Evolutionary conservation across 2,329 filamentous ascomycete genomes (phyloP), one percentile per base, ranked within the genome.

Genomic region (Fusarium foetens): DNA sequence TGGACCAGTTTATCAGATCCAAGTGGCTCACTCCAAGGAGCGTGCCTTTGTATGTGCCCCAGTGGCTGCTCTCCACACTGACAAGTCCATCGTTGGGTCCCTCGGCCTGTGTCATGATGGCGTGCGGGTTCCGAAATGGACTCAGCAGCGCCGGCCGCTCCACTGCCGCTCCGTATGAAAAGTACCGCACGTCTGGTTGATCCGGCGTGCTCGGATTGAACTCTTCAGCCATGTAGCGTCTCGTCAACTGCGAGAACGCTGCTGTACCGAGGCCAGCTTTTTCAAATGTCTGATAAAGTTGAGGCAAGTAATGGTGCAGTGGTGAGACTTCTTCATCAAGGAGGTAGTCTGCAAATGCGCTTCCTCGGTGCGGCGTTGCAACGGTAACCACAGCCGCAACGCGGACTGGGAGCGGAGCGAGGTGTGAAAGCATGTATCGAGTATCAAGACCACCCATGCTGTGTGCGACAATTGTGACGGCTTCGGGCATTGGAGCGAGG

Each of bases 381-480:
- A 89, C 81, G 21, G 88, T 90, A 46, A 88, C 86, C 19, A 90
- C 82, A 5, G 85, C 86, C 33, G 83, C 82, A 54, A 89, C 86
- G 23, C 81, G 77, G 25, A 88, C 81, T 43, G 82, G 79, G 29
- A 80, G 78, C 2, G 86, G 87, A 45, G 81, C 81, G 17, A 91
- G 82, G 55, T 84, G 83, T 27, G 89, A 88, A 58, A 91, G 88
- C 89, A 92, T 90, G 79, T 90, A 90, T 49, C 90, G 84, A 14
- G 89, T 87, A 77, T 92, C 90, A 7, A 92, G 83, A 4, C 90
- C 90, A 52, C 90, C 89, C 89, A 91, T 91, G 73, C 86, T 88
- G 81, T 94, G 92, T 43, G 89, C 89, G 25, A 94, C 86, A 66
- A 97, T 93, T 78, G 93, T 94, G 72, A 97, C 93, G 55, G 91